A percentile compares a stretch with the other conserved stretches of the same genome.
These are phyloP conservation scores for Backusella tarrabulga DNA, from an alignment of 192 early-diverging fungal species.

Conservation along the genomic window DNA sequence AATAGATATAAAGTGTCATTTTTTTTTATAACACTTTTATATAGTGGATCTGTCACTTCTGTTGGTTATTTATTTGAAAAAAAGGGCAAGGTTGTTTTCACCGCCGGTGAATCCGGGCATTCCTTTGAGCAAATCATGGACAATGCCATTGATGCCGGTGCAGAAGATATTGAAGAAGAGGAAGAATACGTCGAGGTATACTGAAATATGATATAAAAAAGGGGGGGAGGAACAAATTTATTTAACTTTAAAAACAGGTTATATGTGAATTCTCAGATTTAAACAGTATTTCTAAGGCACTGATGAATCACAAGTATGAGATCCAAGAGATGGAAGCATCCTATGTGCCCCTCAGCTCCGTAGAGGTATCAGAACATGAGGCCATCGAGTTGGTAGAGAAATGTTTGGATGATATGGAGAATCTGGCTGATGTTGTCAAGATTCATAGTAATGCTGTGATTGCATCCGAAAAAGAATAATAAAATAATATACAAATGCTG, in stretches of 20 bases:
- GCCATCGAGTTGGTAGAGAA: constrained; percentile 42
- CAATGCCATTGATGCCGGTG: constrained; percentile 56
- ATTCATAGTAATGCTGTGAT: constrained; percentile 53
- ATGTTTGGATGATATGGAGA: constrained; percentile 55
- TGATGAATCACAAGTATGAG: constrained; percentile 50
- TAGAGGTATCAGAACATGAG: constrained; percentile 44
- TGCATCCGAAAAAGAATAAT: constrained; percentile 8
- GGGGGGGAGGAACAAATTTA: not conserved
- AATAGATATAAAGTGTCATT: not conserved
- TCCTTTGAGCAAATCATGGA: constrained; percentile 59
- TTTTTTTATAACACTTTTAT: not conserved
- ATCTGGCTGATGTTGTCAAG: constrained; percentile 63
- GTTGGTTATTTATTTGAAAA: constrained; percentile 72
- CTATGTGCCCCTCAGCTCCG: constrained; percentile 50
- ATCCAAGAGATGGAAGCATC: constrained; percentile 56
- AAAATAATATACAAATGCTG: not conserved
- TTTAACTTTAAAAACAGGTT: constrained; percentile 22
- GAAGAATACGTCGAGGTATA: constrained; percentile 48
- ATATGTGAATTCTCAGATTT: constrained; percentile 54
- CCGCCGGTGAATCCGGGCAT: constrained; percentile 36
- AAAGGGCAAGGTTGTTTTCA: constrained; percentile 58
- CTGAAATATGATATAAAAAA: not conserved
- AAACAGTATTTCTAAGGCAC: constrained; percentile 40
- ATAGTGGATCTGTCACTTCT: constrained; percentile 57
- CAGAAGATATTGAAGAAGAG: constrained; percentile 58